Evolutionary conservation across 805 yeast species (phyloP), one percentile per base, ranked within the genome.

Genomic region (Suhomyces tanzawaensis): DNA sequence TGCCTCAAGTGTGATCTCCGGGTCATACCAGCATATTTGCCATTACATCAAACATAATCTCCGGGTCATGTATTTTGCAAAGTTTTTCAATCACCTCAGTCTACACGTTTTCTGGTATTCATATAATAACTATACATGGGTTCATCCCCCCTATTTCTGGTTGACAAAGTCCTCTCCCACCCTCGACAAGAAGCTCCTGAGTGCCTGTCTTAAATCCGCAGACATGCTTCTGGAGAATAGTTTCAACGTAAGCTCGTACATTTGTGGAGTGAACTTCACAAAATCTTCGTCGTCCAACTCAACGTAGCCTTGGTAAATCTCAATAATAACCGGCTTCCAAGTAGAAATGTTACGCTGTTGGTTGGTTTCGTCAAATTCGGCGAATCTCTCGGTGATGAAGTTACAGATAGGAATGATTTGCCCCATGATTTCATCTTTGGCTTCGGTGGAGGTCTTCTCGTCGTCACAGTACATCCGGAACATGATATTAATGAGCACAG

Each of bases 241-340:
- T 37, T 66, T 67, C 54, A 84, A 61, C 22, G 82, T 78, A 35
- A 79, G 64, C 23, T 69, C 71, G 58, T 82, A 85, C 66, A 83
- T 74, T 14, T 58, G 68, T 0, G 87, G 79, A 49, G 85, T 73
- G 51, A 77, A 70, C 36, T 59, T 58, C 24, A 57, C 57, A 57
- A 87, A 88, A 58, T 88, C 95, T 1, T 66, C 76, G 35, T 81
- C 85, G 49, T 84, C 85, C 47, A 93, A 73, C 53, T 81, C 85
- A 32, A 79, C 77, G 52, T 82, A 83, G 3, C 95, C 96, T 57
- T 85, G 89, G 46, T 83, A 66, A 17, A 93, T 84, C 57, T 85
- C 95, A 23, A 86, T 83, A 27, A 91, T 88, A 14, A 93, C 97
- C 0, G 98, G 97, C 51, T 85, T 74, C 95, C 97, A 84, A 3